Base-by-base conservation (phyloP, 2,329 filamentous ascomycete species). In the Tolypocladium album region DNA sequence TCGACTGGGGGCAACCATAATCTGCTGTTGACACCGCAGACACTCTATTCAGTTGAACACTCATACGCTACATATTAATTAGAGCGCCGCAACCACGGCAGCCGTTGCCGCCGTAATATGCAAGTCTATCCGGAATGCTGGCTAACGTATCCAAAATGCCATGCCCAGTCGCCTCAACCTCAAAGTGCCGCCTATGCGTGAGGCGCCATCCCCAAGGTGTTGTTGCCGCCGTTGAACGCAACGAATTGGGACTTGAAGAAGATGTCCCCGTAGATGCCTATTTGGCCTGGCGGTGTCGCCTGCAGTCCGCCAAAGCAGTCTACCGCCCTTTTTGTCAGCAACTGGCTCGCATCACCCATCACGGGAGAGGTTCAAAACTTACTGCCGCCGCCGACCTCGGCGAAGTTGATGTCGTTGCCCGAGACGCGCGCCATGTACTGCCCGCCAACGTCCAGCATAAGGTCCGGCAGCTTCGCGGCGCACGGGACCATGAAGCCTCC, bases 271-370 rank as follows among this genome's bases (percentile, higher is more conserved):
- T 82, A 85, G 68, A 90, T 85, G 71, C 86, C 82, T 43, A 88
- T 71, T 36, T 75, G 73, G 17, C 63, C 64, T 0, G 75, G 74
- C 1, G 79, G 76, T 55, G 82, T 83, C 39, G 81, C 78, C 74
- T 90, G 87, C 22, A 90, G 73, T 65, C 86, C 87, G 61, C 86
- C 87, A 65, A 87, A 89, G 76, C 87, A 53, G 31, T 36, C 50
- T 53, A n/a, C 13, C 13, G 5, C 24, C 4, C 7, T 36, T 15
- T 1, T n/a, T 53, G 50, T 53, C 8, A 53, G 50, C 50, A 4
- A 36, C 8, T 1, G 4, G 31, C 20, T 53, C 27, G 2, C 22
- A 27, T 20, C 31, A 90, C 59, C 76, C 81, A 31, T 5, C 43
- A 47, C 22, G 15, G 13, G 34, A 20, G 58, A 50, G 38, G 9